Conservation (phyloP, 345 rosid genomes). For the Euphorbia lathyris region DNA sequence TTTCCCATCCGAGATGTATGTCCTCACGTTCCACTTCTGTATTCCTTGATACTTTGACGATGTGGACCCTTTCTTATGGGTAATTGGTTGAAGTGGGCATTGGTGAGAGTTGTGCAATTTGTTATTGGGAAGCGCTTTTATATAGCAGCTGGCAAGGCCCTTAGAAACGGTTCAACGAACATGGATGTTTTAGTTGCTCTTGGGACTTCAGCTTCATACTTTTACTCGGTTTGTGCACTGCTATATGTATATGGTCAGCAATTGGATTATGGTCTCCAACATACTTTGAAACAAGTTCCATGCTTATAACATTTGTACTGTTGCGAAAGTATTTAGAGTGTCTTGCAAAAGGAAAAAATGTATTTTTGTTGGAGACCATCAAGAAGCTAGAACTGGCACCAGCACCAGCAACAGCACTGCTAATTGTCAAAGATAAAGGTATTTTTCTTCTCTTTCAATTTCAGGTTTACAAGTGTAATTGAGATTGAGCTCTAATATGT, state of each 20-base stretch:
- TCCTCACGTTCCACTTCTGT: constrained; percentile 74
- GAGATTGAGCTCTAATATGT: not conserved
- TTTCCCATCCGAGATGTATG: constrained; percentile 87
- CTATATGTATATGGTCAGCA: constrained; percentile 83
- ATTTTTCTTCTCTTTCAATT: not conserved
- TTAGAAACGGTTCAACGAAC: constrained; percentile 95
- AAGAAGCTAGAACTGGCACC: constrained; percentile 97
- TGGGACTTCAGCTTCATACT: constrained; percentile 94
- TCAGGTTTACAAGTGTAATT: not conserved
- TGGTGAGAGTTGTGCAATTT: constrained; percentile 90
- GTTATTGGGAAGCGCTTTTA: constrained; percentile 96
- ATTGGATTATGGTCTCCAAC: constrained; percentile 96
- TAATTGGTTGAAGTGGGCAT: constrained; percentile 98
- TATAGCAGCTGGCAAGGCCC: constrained; percentile 94
- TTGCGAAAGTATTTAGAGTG: constrained; percentile 94
- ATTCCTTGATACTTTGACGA: constrained; percentile 68
- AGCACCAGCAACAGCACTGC: constrained; percentile 84
- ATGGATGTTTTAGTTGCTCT: constrained; percentile 98
- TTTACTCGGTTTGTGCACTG: constrained; percentile 92
- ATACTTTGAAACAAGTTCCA: constrained; percentile 96
- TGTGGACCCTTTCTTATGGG: constrained; percentile 95
- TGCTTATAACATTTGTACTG: constrained; percentile 95
- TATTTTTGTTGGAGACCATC: too few relatives aligned
- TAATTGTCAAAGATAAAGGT: constrained; percentile 84
- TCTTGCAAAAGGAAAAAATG: constrained; percentile 98